Conservation (phyloP, 441 rosid genomes). For the Bruguiera hainesii region DNA sequence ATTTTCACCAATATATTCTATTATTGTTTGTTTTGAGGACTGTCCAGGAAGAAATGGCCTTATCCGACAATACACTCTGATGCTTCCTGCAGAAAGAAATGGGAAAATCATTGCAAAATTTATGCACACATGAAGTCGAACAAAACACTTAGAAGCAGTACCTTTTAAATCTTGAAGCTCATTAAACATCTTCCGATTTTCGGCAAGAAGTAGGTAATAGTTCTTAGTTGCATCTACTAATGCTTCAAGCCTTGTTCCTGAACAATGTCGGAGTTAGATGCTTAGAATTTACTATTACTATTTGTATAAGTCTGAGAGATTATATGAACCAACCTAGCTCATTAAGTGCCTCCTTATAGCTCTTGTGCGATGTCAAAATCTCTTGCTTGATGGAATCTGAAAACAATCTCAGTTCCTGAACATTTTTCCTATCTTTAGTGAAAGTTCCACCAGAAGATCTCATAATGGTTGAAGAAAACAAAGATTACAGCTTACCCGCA, state of each 20-base stretch:
- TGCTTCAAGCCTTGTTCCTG: constrained; percentile 55
- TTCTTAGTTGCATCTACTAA: constrained; percentile 60
- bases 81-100: constrained; percentile 57
- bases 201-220: constrained; percentile 68
- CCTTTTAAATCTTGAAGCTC: constrained; percentile 95
- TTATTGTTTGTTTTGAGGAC: constrained; percentile 35
- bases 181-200: constrained; percentile 71
- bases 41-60: constrained; percentile 77
- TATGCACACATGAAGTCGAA: not conserved
- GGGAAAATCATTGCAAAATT: not conserved
- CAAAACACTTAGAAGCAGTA: constrained; percentile 14
- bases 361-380: constrained; percentile 46
- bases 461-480: constrained; percentile 8
- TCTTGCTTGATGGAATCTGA: constrained; percentile 62
- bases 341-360: constrained; percentile 50
- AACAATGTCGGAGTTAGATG: constrained; percentile 5
- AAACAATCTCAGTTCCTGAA: constrained; percentile 64
- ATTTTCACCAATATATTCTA: constrained; percentile 63
- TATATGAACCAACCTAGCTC: constrained; percentile 44
- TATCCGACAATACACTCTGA: constrained; percentile 78
- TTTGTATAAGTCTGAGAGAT: constrained; percentile 5
- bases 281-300: constrained; percentile 1
- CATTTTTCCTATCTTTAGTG: constrained; percentile 9
- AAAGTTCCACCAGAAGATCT: constrained; percentile 6
- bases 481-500: constrained; percentile 50